Evolutionary conservation across 2,329 filamentous ascomycete genomes (phyloP).

Genomic region (Penicillium hesseltinei): DNA sequence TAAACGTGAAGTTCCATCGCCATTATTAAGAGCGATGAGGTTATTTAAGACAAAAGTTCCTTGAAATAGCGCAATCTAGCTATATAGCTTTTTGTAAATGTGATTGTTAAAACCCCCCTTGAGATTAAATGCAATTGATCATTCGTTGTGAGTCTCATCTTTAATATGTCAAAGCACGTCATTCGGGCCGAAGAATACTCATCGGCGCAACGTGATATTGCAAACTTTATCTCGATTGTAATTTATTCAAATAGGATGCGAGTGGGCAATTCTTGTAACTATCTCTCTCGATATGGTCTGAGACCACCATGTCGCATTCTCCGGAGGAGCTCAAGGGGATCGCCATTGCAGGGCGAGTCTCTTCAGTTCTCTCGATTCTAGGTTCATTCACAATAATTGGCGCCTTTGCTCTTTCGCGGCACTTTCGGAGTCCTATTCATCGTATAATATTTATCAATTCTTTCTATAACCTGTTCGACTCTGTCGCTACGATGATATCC

Average conservation of each 20-base stretch:
- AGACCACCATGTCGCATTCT: conserved; percentile 21
- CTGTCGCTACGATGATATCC: conserved; percentile 42
- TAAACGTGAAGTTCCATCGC: not conserved
- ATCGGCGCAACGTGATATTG: conserved; percentile 6
- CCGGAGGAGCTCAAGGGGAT: conserved; percentile 27
- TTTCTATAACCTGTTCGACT: conserved; percentile 40
- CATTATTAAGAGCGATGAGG: not conserved
- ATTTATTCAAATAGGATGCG: not conserved
- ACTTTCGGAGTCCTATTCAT: conserved; percentile 42
- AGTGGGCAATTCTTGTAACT: not conserved
- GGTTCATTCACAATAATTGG: conserved; percentile 37
- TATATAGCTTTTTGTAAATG: not conserved
- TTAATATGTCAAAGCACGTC: conserved; percentile 8
- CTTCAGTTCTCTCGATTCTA: conserved; percentile 34
- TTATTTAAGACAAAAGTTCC: not conserved
- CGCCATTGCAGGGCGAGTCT: conserved; percentile 31
- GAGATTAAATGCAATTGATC: not conserved
- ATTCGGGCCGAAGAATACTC: conserved; percentile 11
- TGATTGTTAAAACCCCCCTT: not conserved
- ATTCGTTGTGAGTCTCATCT: too few relatives aligned
- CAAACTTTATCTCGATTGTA: not conserved
- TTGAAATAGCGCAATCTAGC: not conserved
- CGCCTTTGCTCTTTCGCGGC: conserved; percentile 31
- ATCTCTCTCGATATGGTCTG: not conserved
- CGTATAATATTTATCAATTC: conserved; percentile 42